Percentiles rank a stretch among this genome's conserved stretches.
phyloP scores from a whole-genome alignment of 805 yeast genomes.

The Saccharomycopsis amapae region DNA sequence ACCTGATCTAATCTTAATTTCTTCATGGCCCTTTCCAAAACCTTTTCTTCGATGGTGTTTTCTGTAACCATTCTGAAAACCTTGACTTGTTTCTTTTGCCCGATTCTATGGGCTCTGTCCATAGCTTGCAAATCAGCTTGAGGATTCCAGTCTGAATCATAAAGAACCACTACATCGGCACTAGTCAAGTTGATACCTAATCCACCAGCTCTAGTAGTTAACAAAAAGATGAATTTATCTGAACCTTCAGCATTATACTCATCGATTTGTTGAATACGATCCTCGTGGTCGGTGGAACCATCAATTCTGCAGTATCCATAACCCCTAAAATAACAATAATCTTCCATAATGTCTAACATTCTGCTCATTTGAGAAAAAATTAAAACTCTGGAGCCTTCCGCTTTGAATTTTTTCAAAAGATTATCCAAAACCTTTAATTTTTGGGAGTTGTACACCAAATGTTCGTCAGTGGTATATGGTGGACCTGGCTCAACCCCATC shows the following conservation, averaged over 20 bases:
- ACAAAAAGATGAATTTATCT: conserved; percentile 61
- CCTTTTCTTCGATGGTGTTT: conserved; percentile 78
- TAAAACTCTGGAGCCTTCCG: conserved; percentile 69
- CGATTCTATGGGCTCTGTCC: conserved; percentile 88
- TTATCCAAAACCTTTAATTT: conserved; percentile 68
- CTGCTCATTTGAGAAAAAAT: conserved; percentile 83
- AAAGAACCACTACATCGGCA: conserved; percentile 72
- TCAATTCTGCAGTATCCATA: conserved; percentile 73
- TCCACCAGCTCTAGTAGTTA: conserved; percentile 88
- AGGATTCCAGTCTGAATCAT: conserved; percentile 84
- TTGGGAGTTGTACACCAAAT: conserved; percentile 63
- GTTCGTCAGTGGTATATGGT: conserved; percentile 81
- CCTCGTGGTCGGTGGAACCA: conserved; percentile 76
- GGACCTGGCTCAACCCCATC: conserved; percentile 92
- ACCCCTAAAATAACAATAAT: conserved; percentile 64
- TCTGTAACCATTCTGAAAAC: conserved; percentile 75
- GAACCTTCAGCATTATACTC: conserved; percentile 72
- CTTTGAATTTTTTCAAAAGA: conserved; percentile 50
- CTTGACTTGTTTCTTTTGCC: conserved; percentile 77
- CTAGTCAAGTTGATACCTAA: conserved; percentile 75
- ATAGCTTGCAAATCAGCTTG: conserved; percentile 85
- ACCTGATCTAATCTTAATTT: conserved; percentile 72
- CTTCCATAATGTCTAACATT: conserved; percentile 73
- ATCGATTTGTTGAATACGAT: conserved; percentile 68
- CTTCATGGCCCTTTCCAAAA: conserved; percentile 74